Percentiles rank a stretch among this genome's conserved stretches.
Conservation (phyloP, 202 grass and related monocot species). For the Brachypodium distachyon region DNA sequence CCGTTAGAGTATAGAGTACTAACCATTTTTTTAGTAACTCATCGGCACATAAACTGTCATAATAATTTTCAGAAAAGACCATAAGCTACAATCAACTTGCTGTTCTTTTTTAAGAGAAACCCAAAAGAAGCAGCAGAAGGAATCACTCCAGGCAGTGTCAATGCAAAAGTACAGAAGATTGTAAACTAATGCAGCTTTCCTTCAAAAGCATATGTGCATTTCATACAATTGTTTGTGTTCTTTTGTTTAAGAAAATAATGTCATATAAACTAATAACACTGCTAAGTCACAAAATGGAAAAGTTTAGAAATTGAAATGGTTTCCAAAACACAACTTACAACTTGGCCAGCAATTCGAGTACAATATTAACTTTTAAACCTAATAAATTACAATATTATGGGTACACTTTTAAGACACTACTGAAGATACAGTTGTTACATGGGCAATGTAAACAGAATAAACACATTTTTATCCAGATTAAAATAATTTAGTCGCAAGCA, state of each 20-base stretch:
- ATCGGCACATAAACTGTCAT: background rate
- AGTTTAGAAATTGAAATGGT: background rate
- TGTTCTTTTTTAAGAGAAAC: background rate
- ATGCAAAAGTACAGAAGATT: background rate
- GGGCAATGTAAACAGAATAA: background rate
- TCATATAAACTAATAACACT: background rate
- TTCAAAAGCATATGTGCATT: background rate
- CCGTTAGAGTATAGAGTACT: too few relatives aligned
- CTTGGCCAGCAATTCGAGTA: background rate
- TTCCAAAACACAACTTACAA: background rate
- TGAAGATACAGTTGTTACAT: background rate
- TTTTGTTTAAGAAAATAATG: background rate
- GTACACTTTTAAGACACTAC: background rate
- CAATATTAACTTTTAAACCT: background rate
- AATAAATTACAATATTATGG: background rate
- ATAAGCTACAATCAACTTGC: background rate
- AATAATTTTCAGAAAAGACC: background rate
- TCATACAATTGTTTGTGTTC: background rate
- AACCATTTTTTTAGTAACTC: background rate
- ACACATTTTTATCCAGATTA: background rate
- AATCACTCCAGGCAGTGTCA: background rate
- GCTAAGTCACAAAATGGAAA: background rate
- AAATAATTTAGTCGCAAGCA: background rate
- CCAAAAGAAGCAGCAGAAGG: background rate
- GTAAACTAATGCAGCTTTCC: background rate